Evolutionary conservation across 208 protist genomes (phyloP), one percentile per base, ranked within the genome.

Genomic region (Trypanosoma theileri): DNA sequence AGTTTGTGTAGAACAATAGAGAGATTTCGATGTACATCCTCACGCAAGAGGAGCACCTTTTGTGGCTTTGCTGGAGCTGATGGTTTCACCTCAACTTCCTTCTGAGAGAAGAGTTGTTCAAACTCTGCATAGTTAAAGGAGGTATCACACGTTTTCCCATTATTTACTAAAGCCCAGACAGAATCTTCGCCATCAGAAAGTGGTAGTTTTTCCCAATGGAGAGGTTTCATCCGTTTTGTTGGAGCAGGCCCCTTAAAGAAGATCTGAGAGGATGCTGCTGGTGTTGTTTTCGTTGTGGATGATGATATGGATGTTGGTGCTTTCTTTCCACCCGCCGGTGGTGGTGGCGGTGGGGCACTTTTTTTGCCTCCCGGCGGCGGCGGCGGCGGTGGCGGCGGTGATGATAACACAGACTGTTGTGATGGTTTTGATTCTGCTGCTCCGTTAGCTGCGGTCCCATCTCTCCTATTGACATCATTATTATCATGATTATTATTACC

Each of bases 1-100:
- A 80, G 42, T 24, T 78, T 79, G 58, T 81, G 76, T 10, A 79
- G 57, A 12, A 81, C 60, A 70, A 81, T 81, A 21, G 76, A 81
- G 19, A 81, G 64, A 61, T 81, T 81, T 8, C 63, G 71, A 40
- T 74, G 59, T 44, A 66, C 22, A 35, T 74, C 65, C 13, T 66
- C 76, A 21, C 56, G 66, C 14, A 81, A 44, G 7, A 81, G 71
- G 4, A 73, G 53, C 40, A 81, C 52, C 26, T 77, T 75, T 54
- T 81, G 57, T 21, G 63, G 62, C 59, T 62, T 74, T 52, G 44
- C 48, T 22, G 48, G 62, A 0, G 54, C 42, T 13, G 52, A 19
- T 24, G 8, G 41, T 51, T 73, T 66, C 16, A 44, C 62, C 16
- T 66, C 71, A 14, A 73, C 64, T 48, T 81, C 76, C 67, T 81